Evolutionary conservation across 441 rosid species (phyloP), one percentile per base, ranked within the genome.

Genomic region (Adansonia gregorii): DNA sequence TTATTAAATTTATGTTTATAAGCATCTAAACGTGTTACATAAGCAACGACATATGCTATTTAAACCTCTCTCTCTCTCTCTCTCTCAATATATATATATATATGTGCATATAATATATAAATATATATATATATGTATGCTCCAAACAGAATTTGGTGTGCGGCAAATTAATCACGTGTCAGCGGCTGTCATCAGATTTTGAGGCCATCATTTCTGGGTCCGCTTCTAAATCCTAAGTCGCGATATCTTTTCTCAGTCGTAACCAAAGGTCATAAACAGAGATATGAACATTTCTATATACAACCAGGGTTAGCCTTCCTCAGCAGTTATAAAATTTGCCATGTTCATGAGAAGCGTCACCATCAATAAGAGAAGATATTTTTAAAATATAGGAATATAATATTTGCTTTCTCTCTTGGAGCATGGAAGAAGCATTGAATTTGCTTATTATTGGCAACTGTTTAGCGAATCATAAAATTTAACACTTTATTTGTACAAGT

Each of bases 91-190:
- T n/a, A n/a, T n/a, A n/a, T n/a, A 31, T 31, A 31, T 31, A 31
- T 31, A 31, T 31, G 35, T 31, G 35, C 35, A 31, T 31, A 31
- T 31, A 31, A 31, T 31, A 31, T 31, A 31, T 31, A 31, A 1
- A 31, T 31, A 31, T 31, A 31, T 31, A 31, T 31, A 31, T 31
- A 35, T n/a, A n/a, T n/a, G n/a, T 27, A 27, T 27, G 45, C 27
- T n/a, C 48, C 20, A n/a, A 39, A 17, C 46, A 19, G 71, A 67
- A 43, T 17, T 67, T 63, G 71, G 70, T 66, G 70, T 41, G 70
- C 70, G 31, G 71, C 49, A 67, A 45, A 67, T 27, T 27, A 27
- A 27, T 67, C 71, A 67, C 54, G 71, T 67, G 71, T 67, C 71
- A 67, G 71, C 54, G 15, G 45, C 8, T 17, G 49, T 12, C 45